Base-by-base conservation (phyloP, 2,329 filamentous ascomycete genomes). In the Claviceps lovelessii region DNA sequence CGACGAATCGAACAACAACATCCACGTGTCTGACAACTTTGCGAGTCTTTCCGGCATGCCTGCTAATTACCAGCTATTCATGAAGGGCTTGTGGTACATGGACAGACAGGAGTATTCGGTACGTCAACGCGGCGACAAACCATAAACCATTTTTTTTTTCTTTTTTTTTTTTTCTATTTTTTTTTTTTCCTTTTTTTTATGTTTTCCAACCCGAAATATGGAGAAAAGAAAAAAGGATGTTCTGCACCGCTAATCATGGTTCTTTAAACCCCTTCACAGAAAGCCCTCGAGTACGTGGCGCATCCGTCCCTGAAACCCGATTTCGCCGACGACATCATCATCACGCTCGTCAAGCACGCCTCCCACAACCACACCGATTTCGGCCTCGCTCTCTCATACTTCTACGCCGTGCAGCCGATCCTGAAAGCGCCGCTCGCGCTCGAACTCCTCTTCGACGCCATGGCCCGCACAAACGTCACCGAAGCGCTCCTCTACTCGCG, bases 241-340 rank as follows among this genome's bases (percentile, higher is more conserved):
- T 37, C 31, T 11, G 10, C 8, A 31, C 7, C 15, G 31, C 47
- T 49, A 31, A 48, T n/a, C n/a, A 23, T 19, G 6, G 11, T 3
- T 49, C 3, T 13, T 5, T 7, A 33, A 33, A 2, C 31, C 7
- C n/a, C 23, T 29, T 31, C 5, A n/a, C 51, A 86, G 78, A 70
- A 73, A 59, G 87, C 88, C 3, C 75, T 94, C 33, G 83, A 88
- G 61, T 83, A 85, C 65, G 78, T 95, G 15, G 84, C 87, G 4
- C 85, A 93, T 62, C 88, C 89, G 0, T 88, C 85, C 1, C 76
- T 94, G 5, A 82, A 85, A 23, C 83, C 86, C 41, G 89, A 89
- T 54, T 94, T 93, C 63, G 79, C 86, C 55, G 88, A 93, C 69
- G 86, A 94, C 58, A 90, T 94, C 53, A 76, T 93, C 60, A 77